Percentiles rank a stretch among this genome's conserved stretches.
Evolutionary conservation across 805 yeast genomes (phyloP).

Genomic region (Candida yuanshanica): DNA sequence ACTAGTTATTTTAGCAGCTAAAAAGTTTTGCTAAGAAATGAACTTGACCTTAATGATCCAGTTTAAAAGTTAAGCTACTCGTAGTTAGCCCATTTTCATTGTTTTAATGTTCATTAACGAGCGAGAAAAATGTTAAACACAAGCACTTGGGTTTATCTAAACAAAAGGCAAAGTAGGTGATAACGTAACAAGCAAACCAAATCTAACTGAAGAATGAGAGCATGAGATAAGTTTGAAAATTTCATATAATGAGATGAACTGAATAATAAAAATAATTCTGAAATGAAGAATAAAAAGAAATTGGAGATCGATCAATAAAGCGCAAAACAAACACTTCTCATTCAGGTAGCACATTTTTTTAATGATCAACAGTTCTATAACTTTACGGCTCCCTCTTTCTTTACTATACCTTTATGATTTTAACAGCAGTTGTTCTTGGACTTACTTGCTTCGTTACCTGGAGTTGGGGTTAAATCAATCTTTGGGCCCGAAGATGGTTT

Average conservation of each 20-base stretch:
- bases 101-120: background rate
- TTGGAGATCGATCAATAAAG: too few relatives aligned
- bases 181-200: background rate
- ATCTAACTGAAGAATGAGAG: background rate
- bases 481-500: slow-evolving; percentile 85
- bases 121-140: background rate
- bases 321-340: too few relatives aligned
- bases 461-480: slow-evolving; percentile 88
- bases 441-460: slow-evolving; percentile 66
- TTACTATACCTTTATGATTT: background rate
- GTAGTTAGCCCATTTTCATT: too few relatives aligned
- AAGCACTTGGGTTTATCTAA: background rate
- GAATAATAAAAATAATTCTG: too few relatives aligned
- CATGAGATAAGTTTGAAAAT: background rate
- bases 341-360: too few relatives aligned
- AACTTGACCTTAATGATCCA: background rate
- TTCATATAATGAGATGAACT: too few relatives aligned
- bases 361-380: too few relatives aligned
- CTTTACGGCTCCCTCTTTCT: too few relatives aligned
- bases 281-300: too few relatives aligned
- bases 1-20: background rate
- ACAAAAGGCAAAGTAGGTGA: background rate
- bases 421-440: slow-evolving; percentile 61
- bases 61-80: too few relatives aligned
- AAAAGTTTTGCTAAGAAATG: background rate